Evolutionary conservation across 306 rosid species (phyloP).

Genomic region (Albizia julibrissin): DNA sequence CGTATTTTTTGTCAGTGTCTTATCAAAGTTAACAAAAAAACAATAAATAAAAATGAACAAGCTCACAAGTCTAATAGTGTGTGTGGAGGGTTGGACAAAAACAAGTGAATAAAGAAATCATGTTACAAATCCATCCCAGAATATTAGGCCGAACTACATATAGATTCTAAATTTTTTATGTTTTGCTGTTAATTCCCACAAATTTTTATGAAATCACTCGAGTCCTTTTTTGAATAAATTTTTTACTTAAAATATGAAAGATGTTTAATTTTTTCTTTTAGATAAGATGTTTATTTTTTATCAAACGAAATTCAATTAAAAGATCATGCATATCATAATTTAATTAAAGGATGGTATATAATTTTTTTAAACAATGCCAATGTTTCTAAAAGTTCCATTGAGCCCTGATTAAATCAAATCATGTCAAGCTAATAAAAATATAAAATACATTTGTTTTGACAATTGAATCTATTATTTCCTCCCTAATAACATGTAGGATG

Average conservation of each 20-base stretch:
- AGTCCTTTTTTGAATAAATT: background rate
- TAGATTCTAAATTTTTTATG: background rate
- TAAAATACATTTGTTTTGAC: background rate
- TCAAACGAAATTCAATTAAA: background rate
- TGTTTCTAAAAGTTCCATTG: background rate
- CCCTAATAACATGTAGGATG: background rate
- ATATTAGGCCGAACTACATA: background rate
- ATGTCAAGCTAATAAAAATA: background rate
- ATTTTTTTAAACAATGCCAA: background rate
- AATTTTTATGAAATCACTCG: background rate
- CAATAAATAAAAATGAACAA: background rate
- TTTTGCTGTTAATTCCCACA: background rate
- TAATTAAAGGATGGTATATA: background rate
- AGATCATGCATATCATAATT: too few relatives aligned
- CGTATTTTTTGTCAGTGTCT: background rate
- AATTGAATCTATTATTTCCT: too few relatives aligned
- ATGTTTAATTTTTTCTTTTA: background rate
- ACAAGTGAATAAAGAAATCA: background rate
- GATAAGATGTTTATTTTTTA: background rate
- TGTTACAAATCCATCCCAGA: background rate
- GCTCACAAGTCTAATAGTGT: background rate
- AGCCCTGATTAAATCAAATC: background rate
- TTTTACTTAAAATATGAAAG: background rate
- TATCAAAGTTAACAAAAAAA: background rate
- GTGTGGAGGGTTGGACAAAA: background rate